Evolutionary conservation across 2,329 filamentous ascomycete genomes (phyloP).

Genomic region (Ilyonectria robusta): DNA sequence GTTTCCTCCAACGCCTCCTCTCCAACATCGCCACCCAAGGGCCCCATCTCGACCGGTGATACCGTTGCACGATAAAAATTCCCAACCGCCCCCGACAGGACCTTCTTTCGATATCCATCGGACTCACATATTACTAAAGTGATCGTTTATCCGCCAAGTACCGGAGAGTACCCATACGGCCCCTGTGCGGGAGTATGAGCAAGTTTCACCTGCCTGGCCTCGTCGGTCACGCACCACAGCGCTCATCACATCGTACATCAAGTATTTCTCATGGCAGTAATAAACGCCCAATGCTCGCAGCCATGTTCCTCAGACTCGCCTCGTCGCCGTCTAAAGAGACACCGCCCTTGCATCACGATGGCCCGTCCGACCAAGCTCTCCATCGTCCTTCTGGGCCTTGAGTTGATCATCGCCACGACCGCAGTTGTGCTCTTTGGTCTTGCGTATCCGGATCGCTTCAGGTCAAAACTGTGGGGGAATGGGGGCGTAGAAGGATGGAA

Average conservation of each 20-base stretch:
- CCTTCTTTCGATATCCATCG: not conserved
- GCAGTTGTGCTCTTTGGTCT: conserved; percentile 41
- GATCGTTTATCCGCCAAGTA: conserved; percentile 4
- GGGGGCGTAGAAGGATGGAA: conserved; percentile 49
- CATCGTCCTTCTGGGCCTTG: conserved; percentile 33
- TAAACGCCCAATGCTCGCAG: not conserved
- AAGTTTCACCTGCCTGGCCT: conserved; percentile 44
- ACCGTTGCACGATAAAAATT: not conserved
- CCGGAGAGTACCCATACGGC: not conserved
- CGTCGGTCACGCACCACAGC: conserved; percentile 7
- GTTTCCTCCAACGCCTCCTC: not conserved
- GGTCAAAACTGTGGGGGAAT: conserved; percentile 47
- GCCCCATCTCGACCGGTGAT: not conserved
- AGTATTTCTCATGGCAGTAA: not conserved
- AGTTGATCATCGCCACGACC: conserved; percentile 32
- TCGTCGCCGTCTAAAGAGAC: not conserved
- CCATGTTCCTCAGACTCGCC: not conserved
- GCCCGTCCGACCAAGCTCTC: conserved; percentile 18
- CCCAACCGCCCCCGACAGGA: not conserved
- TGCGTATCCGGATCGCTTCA: conserved; percentile 43
- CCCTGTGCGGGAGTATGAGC: conserved; percentile 51
- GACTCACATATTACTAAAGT: not conserved
- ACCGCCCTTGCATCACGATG: conserved; percentile 24
- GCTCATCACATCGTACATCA: conserved; percentile 1
- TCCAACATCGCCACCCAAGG: not conserved